Base-by-base conservation (phyloP, 352 stramenopile species). In the Phytophthora aleatoria region DNA sequence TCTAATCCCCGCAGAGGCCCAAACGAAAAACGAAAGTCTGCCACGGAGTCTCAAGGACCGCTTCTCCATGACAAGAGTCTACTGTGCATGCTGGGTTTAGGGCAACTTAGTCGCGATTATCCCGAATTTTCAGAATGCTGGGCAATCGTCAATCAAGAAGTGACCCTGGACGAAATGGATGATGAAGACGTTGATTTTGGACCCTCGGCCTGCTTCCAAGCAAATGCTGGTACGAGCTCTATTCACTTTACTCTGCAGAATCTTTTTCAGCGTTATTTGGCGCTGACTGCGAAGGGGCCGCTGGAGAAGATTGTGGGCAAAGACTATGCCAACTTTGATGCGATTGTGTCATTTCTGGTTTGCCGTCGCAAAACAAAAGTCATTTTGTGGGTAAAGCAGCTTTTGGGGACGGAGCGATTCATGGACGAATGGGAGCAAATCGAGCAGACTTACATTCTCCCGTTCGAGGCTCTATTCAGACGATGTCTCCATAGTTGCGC, bases 351-450 rank as follows among this genome's bases (percentile, higher is more conserved):
- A 2, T 85, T 82, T 51, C 24, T 85, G 31, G 54, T 82, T 43
- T 65, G 58, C 30, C 73, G 76, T 26, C 76, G 76, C n/a, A 69
- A 71, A 31, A 36, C 41, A 2, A 80, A 77, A 15, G 56, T 82
- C 1, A 44, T 44, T 28, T 38, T 72, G 15, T 79, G 75, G 73
- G 43, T 73, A n/a, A 76, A 73, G 26, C 45, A 71, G 8, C 54
- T 66, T 4, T 57, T 77, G 27, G 68, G 74, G 15, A n/a, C 61
- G 6, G 54, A 69, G 5, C 62, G 67, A 39, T 79, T 81, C 42
- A 53, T 67, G n/a, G 60, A 75, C 11, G 71, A 77, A n/a, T 77
- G 71, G 69, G 52, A 67, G 5, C 24, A 69, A 35, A 56, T 77
- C 11, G 63, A 81, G 30, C 65, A 70, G 20, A 59, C 11, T 0